Evolutionary conservation across 176 grass and related monocot species (phyloP).

Genomic region (Cymbopogon citratus): DNA sequence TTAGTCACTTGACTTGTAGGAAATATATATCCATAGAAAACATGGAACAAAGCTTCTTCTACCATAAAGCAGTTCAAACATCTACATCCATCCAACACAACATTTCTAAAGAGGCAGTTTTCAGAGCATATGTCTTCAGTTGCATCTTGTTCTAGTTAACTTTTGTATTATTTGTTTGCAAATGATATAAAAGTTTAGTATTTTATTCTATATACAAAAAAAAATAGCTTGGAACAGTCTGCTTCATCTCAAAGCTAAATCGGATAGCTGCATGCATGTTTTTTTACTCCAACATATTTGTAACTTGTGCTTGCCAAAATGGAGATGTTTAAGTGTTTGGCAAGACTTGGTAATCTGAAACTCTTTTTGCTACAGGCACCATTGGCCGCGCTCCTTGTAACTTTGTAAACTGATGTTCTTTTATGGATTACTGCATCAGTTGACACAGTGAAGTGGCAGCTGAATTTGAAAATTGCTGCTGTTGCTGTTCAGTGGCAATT

Average conservation of each 20-base stretch:
- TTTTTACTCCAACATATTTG: not conserved
- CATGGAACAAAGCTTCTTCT: not conserved
- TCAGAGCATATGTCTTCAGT: not conserved
- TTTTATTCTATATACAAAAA: not conserved
- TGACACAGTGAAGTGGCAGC: not conserved
- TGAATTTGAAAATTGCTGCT: not conserved
- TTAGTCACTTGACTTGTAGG: conserved; percentile 10
- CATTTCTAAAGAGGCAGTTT: conserved; percentile 15
- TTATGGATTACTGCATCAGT: not conserved
- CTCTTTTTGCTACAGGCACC: conserved; percentile 30
- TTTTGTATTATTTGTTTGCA: not conserved
- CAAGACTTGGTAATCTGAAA: not conserved
- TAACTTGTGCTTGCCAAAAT: not conserved
- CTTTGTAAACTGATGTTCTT: not conserved
- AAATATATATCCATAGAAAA: not conserved
- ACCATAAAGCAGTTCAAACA: not conserved
- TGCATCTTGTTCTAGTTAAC: not conserved
- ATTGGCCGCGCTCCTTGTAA: not conserved
- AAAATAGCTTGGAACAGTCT: not conserved
- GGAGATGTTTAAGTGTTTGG: not conserved
- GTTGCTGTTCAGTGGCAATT: not conserved
- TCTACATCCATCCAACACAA: not conserved
- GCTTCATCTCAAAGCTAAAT: conserved; percentile 6
- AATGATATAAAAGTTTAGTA: not conserved
- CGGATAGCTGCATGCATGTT: not conserved